A percentile compares a stretch with the other conserved stretches of the same genome.
Evolutionary conservation across 1,284 basidiomycete genomes (phyloP).

Genomic region (Microbotryum scabiosae): DNA sequence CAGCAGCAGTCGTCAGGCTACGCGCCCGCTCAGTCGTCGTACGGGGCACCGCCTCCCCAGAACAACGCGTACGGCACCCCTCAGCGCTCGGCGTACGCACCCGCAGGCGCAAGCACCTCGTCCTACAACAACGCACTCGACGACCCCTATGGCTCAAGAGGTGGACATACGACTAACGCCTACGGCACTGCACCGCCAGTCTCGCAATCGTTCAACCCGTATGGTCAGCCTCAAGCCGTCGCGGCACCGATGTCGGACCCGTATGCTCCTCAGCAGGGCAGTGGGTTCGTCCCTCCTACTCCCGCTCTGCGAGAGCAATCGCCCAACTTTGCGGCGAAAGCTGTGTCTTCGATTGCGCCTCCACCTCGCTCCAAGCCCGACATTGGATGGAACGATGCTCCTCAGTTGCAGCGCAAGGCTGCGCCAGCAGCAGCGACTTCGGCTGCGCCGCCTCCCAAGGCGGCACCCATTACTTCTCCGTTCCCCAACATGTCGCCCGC

Average conservation of each 20-base stretch:
- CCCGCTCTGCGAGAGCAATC: conserved; percentile 36
- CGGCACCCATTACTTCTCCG: conserved; percentile 69
- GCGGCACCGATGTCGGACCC: conserved; percentile 23
- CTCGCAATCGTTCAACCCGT: conserved; percentile 16
- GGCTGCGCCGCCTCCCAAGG: conserved; percentile 46
- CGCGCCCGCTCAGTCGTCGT: not conserved
- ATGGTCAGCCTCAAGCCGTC: conserved; percentile 11
- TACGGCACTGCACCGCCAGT: not conserved
- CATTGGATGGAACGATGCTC: conserved; percentile 88
- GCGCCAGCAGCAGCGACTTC: conserved; percentile 50
- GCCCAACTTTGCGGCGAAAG: conserved; percentile 40
- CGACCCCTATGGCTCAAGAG: conserved; percentile 24
- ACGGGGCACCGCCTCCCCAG: not conserved
- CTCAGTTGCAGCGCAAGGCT: conserved; percentile 46
- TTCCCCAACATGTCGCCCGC: conserved; percentile 60
- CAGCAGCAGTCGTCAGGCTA: conserved; percentile 1
- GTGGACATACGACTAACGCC: conserved; percentile 2
- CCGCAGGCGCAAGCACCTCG: conserved; percentile 6
- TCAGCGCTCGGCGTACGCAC: conserved; percentile 11
- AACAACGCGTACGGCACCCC: conserved; percentile 4
- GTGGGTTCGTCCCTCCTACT: conserved; percentile 33
- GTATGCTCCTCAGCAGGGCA: conserved; percentile 15
- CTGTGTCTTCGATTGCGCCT: conserved; percentile 37
- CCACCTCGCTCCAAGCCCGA: conserved; percentile 46
- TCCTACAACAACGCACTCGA: conserved; percentile 23